Conservation (phyloP, 1,284 basidiomycete genomes). For the Ustilago bromivora region DNA sequence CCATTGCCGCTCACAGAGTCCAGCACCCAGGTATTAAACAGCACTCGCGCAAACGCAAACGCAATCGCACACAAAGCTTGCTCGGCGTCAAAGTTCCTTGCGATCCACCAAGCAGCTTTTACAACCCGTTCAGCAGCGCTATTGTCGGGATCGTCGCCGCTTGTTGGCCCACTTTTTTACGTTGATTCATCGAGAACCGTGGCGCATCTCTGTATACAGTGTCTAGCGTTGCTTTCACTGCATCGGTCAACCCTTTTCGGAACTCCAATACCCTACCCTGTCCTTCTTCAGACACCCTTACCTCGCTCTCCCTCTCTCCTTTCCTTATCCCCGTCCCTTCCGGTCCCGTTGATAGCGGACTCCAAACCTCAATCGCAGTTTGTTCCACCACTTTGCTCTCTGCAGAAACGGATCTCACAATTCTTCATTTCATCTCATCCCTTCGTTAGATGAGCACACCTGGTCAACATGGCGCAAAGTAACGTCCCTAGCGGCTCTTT, state of each 20-base stretch:
- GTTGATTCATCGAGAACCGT: not conserved
- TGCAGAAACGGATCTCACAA: not conserved
- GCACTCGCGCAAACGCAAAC: not conserved
- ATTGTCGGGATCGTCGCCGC: not conserved
- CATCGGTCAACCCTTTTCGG: constrained; percentile 8
- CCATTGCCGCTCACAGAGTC: not conserved
- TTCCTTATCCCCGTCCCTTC: not conserved
- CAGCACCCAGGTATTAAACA: not conserved
- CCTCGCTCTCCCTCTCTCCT: not conserved
- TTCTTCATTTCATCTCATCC: not conserved
- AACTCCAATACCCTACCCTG: constrained; percentile 3
- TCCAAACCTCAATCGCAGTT: not conserved
- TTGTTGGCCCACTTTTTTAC: not conserved
- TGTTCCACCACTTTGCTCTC: not conserved
- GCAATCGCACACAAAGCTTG: too few relatives aligned
- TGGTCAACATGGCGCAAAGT: constrained; percentile 9
- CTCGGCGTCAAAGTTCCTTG: too few relatives aligned
- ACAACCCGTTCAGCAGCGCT: not conserved
- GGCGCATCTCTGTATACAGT: not conserved
- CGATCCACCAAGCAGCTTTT: not conserved
- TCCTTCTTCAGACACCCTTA: not conserved
- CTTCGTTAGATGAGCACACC: not conserved
- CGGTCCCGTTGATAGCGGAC: not conserved
- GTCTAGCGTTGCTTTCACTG: not conserved
- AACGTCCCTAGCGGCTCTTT: not conserved